Percentiles rank a stretch among this genome's conserved stretches.
Conservation (phyloP, 2,329 filamentous ascomycete genomes). For the Penicillium sp. region DNA sequence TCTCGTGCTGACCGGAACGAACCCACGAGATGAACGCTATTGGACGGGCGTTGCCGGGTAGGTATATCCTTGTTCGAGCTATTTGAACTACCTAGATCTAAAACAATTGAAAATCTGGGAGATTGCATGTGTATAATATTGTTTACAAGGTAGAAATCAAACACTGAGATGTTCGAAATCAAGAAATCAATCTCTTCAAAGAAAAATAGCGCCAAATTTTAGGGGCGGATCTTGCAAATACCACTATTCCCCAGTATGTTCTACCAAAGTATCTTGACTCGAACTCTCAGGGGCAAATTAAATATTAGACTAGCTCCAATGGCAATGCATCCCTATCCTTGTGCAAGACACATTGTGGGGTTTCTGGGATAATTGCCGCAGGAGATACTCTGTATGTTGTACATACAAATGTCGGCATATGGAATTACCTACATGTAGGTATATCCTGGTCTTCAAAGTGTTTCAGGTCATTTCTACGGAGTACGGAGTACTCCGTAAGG, state of each 20-base stretch:
- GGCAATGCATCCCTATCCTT: not conserved
- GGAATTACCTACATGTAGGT: no score
- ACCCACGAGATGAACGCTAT: slow-evolving; percentile 17
- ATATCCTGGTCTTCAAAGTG: no score
- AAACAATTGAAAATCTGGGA: no score
- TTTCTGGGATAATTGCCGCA: no score
- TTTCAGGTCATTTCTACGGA: not conserved
- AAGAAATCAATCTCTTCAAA: no score
- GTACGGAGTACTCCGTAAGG: not conserved
- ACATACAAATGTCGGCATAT: not conserved
- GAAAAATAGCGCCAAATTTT: slow-evolving; percentile 1
- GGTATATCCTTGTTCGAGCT: not conserved
- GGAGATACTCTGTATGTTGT: not conserved
- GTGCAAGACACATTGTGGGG: no score
- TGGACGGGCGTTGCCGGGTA: not conserved
- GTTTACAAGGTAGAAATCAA: no score
- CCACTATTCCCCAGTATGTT: no score
- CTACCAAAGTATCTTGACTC: not conserved
- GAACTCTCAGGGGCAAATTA: slow-evolving; percentile 15
- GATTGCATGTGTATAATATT: no score
- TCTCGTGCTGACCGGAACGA: slow-evolving; percentile 17
- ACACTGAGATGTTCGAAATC: no score
- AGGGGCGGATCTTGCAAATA: slow-evolving; percentile 2
- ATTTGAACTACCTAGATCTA: not conserved
- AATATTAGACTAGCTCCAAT: slow-evolving; percentile 8